Base-by-base conservation (phyloP, 2,329 filamentous ascomycete genomes). In the Cladophialophora exuberans region DNA sequence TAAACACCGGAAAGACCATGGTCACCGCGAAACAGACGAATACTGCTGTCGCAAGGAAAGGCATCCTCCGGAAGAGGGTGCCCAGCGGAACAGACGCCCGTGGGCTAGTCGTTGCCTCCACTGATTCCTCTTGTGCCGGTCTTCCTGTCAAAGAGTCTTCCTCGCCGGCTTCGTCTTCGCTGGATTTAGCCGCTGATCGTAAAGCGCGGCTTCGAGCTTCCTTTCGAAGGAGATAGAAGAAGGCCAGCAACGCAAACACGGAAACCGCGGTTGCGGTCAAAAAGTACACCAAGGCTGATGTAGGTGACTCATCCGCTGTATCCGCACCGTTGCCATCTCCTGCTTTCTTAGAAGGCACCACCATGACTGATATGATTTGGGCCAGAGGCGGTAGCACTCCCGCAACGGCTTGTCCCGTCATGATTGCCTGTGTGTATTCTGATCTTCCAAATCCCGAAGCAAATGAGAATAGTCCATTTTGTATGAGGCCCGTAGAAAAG, bases 1-100 rank as follows among this genome's bases (percentile, higher is more conserved):
- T 97, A 72, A 95, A 95, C 57, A 97, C 89, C 1, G 94, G 94
- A 76, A 92, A 97, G 69, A 94, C 85, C 93, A 99, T 97, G 45
- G 92, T 92, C 51, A 93, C 75, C 36, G 81, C 74, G 67, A 97
- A 97, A 67, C 87, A 91, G 61, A 92, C 69, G 65, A 90, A 90
- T 11, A 97, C 83, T 6, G 89, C 83, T n/a, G 79, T 76, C 0
- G 90, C 83, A 11, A 91, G 79, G 83, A 88, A 95, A 66, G 83
- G 84, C 39, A 97, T 82, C 70, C 96, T 96, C 57, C 76, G 76
- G 65, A 94, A 85, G 3, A 97, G 82, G 1, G 76, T 76, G 61
- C 76, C 76, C 61, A 97, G 79, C 9, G 83, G 75, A 1, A 88
- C 74, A 1, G 73, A 66, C 56, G 80, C 81, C 44, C 76, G 73